These are phyloP conservation scores for Fusarium compactum DNA, from an alignment of 2,329 filamentous ascomycete genomes.

Conservation along the genomic window DNA sequence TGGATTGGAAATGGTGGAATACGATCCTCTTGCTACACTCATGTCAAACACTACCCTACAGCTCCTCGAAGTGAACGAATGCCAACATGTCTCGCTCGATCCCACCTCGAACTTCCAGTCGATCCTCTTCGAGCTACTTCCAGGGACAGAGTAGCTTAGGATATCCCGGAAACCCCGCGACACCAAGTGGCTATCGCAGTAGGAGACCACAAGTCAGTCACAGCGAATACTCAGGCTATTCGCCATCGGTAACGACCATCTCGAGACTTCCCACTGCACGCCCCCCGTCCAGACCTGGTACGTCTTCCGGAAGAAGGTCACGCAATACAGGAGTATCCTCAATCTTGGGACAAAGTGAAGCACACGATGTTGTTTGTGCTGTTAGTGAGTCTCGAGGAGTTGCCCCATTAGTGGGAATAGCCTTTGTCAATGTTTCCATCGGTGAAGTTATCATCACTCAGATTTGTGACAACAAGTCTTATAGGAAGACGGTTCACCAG, in stretches of 20 bases:
- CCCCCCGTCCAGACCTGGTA: conserved; percentile 51
- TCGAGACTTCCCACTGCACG: conserved; percentile 40
- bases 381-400: conserved; percentile 89
- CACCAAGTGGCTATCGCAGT: neutral
- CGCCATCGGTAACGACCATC: conserved; percentile 27
- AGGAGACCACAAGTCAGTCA: conserved; percentile 18
- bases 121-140: conserved; percentile 45
- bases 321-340: conserved; percentile 53
- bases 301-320: conserved; percentile 60
- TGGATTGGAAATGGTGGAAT: neutral
- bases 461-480: conserved; percentile 93
- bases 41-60: neutral
- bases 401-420: conserved; percentile 84
- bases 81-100: conserved; percentile 16
- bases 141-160: conserved; percentile 12
- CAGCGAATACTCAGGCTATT: conserved; percentile 15
- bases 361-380: conserved; percentile 86
- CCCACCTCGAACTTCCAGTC: conserved; percentile 17
- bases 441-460: conserved; percentile 89
- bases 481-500: conserved; percentile 88
- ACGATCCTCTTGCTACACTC: neutral
- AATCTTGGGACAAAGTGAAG: conserved; percentile 60
- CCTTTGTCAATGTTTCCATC: conserved; percentile 87
- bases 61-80: neutral
- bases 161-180: neutral